Base-by-base conservation (phyloP, 1,139 yeast species). In the Kodamaea ohmeri region DNA sequence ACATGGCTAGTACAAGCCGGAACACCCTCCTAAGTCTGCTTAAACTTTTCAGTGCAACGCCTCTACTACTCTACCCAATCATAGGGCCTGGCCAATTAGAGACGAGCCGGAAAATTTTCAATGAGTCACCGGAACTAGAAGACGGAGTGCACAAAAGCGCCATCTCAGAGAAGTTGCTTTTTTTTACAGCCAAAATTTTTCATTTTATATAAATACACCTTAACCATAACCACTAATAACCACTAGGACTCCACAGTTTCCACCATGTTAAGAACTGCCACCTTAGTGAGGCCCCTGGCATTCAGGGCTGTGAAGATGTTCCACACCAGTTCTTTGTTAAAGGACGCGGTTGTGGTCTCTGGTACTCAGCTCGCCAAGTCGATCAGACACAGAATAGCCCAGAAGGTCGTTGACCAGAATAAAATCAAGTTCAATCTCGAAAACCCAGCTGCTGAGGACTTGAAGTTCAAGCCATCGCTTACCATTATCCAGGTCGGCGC, bases 401-500 rank as follows among this genome's bases (percentile, higher is more conserved):
- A 61, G 33, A 68, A 68, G 48, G 75, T 71, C n/a, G 49, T 69
- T 16, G 52, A 55, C 13, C 67, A 63, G 47, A 71, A 71, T 51
- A 51, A 56, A 36, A 51, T 51, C 11, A 21, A 38, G 25, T 19
- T 28, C 30, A 25, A 27, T 13, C 34, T 30, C 7, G 62, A 65
- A 34, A 38, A 46, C 12, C 50, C 53, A 21, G 46, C 51, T 14
- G 57, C 61, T 37, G 67, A 66, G 26, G 50, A 50, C 29, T 58
- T 69, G 42, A 61, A 58, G 39, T 84, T 82, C 58, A 63, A 65
- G 38, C 92, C 94, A 25, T 71, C 71, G 36, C 68, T 84, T 48
- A 78, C 83, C 35, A 83, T 84, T 45, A 67, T 84, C 43, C 94
- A 84, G 60, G 86, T 84, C 32, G 94, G 94, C 39, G 64, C 69